Evolutionary conservation across 1,284 basidiomycete genomes (phyloP), one percentile per base, ranked within the genome.

Genomic region (Trichosporon sp.): DNA sequence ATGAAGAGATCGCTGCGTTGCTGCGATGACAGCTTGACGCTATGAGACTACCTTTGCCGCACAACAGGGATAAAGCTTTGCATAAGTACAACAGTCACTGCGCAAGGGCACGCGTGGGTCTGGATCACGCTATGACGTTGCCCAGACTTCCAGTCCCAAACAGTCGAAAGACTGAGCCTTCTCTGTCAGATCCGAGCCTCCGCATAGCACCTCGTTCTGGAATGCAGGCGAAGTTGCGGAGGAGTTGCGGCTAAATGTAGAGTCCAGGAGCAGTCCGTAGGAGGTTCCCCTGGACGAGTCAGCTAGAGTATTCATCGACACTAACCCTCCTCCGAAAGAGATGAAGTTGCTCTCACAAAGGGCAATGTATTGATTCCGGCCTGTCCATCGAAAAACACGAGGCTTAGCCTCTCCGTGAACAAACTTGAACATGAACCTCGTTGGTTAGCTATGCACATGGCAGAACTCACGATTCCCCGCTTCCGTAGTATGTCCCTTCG

Each of bases 201-300:
- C 85, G 10, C 92, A 95, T 4, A 98, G 84, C 0, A 92, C 88
- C 54, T 92, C 91, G 77, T 99, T 99, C 63, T 89, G 89, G 81
- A 96, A 98, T 0, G 94, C 94, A 0, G 91, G 91, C 78, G 94
- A 96, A 0, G 86, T 86, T 1, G 92, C 91, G 0, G 92, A 93
- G 0, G 93, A 91, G 10, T 96, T 96, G 66, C 91, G 90, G 54
- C 90, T 88, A 19, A 99, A 88, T 0, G 89, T 88, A 0, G 90
- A 89, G 79, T 96, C 94, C n/a, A 99, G 85, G 83, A 94, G 94
- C 5, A 99, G 85, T 0, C 96, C 96, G 79, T 93, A 96, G 61
- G 90, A 88, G 0, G 93, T 93, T 69, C 94, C 93, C 4, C 92
- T 94, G 70, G 4, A 63, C 5, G 21, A 40, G 54, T 51, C 21